A percentile compares a stretch with the other conserved stretches of the same genome.
These are phyloP conservation scores for Dryadomyces quercivorus DNA, from an alignment of 2,329 filamentous ascomycete genomes.

Conservation along the genomic window DNA sequence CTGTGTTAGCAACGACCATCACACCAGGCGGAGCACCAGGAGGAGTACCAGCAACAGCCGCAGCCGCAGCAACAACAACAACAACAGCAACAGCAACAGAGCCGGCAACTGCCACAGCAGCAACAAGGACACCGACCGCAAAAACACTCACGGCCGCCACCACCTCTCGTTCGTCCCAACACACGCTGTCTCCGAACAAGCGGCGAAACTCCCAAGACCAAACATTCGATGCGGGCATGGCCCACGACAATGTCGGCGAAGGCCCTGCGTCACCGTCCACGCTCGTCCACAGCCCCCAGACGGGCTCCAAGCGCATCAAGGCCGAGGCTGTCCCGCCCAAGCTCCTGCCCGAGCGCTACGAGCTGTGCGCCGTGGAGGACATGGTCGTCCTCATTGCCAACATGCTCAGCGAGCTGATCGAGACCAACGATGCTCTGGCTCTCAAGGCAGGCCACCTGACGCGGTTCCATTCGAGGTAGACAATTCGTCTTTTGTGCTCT, in stretches of 20 bases:
- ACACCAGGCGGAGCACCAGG: not conserved
- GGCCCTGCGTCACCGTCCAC: conserved; percentile 10
- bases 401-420: conserved; percentile 91
- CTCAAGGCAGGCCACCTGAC: conserved; percentile 78
- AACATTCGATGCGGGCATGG: conserved; percentile 10
- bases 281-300: conserved; percentile 2
- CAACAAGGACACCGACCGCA: not conserved
- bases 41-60: not conserved
- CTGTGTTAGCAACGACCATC: not conserved
- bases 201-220: conserved; percentile 31
- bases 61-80: not conserved
- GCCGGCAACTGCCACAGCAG: not conserved
- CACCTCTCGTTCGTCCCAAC: not conserved
- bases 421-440: conserved; percentile 80
- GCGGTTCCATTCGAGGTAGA: conserved; percentile 82
- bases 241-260: conserved; percentile 12
- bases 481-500: not conserved
- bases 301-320: conserved; percentile 38
- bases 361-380: conserved; percentile 70
- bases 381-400: conserved; percentile 84
- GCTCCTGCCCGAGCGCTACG: conserved; percentile 61
- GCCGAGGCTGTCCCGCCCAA: conserved; percentile 40
- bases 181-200: conserved; percentile 20
- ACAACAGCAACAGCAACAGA: not conserved
- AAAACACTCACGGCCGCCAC: not conserved